Percentiles rank a stretch among this genome's conserved stretches.
Conservation (phyloP, 495 filamentous ascomycete species). For the Talaromyces thailandensis region DNA sequence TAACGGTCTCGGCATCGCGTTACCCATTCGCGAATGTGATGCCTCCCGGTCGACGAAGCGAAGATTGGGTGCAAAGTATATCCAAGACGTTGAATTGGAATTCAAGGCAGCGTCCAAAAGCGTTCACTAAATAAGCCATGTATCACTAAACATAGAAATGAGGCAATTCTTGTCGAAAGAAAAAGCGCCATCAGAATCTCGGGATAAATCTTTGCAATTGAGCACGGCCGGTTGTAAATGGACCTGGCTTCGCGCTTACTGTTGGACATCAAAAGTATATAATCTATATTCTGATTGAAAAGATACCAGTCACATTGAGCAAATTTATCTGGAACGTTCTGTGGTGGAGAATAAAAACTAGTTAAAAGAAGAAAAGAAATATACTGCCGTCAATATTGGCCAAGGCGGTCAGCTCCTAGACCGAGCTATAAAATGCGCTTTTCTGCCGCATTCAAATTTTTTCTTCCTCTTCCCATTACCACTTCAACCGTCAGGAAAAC, state of each 20-base stretch:
- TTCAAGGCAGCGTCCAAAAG: slow-evolving; percentile 67
- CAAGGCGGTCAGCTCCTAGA: background rate
- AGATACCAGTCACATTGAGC: background rate
- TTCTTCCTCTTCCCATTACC: background rate
- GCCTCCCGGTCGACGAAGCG: slow-evolving; percentile 60
- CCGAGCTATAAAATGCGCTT: slow-evolving; percentile 2
- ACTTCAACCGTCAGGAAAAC: background rate
- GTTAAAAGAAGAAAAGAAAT: background rate
- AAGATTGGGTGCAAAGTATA: slow-evolving; percentile 93
- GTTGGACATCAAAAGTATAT: background rate
- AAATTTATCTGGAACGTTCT: background rate
- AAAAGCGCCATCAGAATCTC: background rate
- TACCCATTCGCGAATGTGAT: slow-evolving; percentile 91
- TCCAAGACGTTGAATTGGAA: slow-evolving; percentile 92
- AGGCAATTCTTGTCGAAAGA: background rate
- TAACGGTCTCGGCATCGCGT: slow-evolving; percentile 84
- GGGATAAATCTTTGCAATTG: background rate
- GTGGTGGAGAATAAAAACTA: background rate
- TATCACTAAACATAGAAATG: background rate
- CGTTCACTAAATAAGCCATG: slow-evolving; percentile 23
- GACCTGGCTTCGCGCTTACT: background rate
- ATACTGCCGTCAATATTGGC: background rate
- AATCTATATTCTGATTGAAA: background rate
- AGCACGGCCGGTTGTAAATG: background rate
- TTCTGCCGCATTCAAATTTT: background rate